A percentile compares a stretch with the other conserved stretches of the same genome.
phyloP scores from a whole-genome alignment of 2,329 filamentous ascomycete species.

The Paraphaeosphaeria minitans region DNA sequence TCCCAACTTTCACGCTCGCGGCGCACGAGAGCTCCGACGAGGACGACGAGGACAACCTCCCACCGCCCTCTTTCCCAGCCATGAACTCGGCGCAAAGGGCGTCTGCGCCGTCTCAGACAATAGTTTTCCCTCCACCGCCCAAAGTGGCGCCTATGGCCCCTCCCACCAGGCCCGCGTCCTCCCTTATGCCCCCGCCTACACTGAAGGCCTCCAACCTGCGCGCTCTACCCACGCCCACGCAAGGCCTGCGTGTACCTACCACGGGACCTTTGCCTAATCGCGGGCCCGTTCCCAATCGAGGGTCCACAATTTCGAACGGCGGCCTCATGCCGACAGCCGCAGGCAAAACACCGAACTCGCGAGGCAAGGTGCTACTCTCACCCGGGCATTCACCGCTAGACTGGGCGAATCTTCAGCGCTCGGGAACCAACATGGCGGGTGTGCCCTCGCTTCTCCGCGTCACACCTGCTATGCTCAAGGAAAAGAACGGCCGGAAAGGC shows the following conservation, averaged over 20 bases:
- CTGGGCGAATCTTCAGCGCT: slow-evolving; percentile 86
- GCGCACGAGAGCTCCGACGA: slow-evolving; percentile 39
- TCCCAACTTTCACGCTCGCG: slow-evolving; percentile 47
- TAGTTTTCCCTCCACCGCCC: slow-evolving; percentile 25
- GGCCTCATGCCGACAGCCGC: slow-evolving; percentile 42
- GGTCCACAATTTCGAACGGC: slow-evolving; percentile 49
- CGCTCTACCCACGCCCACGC: slow-evolving; percentile 34
- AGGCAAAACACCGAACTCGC: slow-evolving; percentile 49
- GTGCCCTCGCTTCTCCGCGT: slow-evolving; percentile 69
- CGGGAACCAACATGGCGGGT: slow-evolving; percentile 58
- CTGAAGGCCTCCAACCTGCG: slow-evolving; percentile 46
- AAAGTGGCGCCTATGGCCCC: slow-evolving; percentile 41
- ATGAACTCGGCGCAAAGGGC: slow-evolving; percentile 54
- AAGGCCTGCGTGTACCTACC: slow-evolving; percentile 48
- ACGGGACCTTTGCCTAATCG: slow-evolving; percentile 57
- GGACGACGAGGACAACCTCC: slow-evolving; percentile 41
- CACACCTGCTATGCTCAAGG: slow-evolving; percentile 78
- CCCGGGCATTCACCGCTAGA: slow-evolving; percentile 94
- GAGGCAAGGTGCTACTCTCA: slow-evolving; percentile 75
- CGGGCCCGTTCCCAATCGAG: slow-evolving; percentile 49
- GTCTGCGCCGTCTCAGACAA: slow-evolving; percentile 31
- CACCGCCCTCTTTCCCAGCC: slow-evolving; percentile 51
- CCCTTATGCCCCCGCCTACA: slow-evolving; percentile 42
- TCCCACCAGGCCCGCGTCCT: slow-evolving; percentile 35
- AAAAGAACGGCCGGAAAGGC: slow-evolving; percentile 80